Base-by-base conservation (phyloP, 2,329 filamentous ascomycete genomes). In the Diplocarpon rosae region DNA sequence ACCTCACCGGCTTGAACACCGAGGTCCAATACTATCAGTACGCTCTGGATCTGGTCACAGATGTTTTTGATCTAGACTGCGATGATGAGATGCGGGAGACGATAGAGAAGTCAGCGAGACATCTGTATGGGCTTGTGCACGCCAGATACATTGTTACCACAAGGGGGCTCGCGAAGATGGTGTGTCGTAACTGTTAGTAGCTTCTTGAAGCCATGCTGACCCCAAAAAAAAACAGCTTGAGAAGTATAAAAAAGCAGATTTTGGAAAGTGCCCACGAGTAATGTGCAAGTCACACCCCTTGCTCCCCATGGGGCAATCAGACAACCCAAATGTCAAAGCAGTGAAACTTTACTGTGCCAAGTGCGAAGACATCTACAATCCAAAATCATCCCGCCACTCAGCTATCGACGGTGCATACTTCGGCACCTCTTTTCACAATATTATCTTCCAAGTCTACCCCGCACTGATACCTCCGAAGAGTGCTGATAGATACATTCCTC, bases 21-120 rank as follows among this genome's bases (percentile, higher is more conserved):
- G 92, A 98, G 64, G 92, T 98, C 12, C 86, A 95, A 61, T 95
- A 96, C 71, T 98, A 98, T 61, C 92, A 98, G 66, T 95, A 98
- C 76, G 92, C 92, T 13, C 76, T 98, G 37, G 92, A 98, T 62
- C 78, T 98, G 13, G 87, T 98, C 46, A 98, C 92, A 40, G 92
- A 98, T 60, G 90, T 96, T 39, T 98, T 98, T 66, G 92, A 98
- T 62, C 81, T 96, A 60, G 92, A 98, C 65, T 95, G 92, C 67
- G 90, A 96, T 63, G 92, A 98, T 65, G 90, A 96, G 58, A 93
- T 96, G 80, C 80, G 92, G 52, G 92, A 96, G 69, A 86, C 89
- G 51, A 96, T 98, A 53, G 92, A 98, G 67, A 96, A 95, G 68
- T 94, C 88, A 32, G 92, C 92, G 2, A 76, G 92, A 50, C 92